These are phyloP conservation scores for Silene vulgaris DNA, from an alignment of 179 eudicot genomes.

Conservation along the genomic window DNA sequence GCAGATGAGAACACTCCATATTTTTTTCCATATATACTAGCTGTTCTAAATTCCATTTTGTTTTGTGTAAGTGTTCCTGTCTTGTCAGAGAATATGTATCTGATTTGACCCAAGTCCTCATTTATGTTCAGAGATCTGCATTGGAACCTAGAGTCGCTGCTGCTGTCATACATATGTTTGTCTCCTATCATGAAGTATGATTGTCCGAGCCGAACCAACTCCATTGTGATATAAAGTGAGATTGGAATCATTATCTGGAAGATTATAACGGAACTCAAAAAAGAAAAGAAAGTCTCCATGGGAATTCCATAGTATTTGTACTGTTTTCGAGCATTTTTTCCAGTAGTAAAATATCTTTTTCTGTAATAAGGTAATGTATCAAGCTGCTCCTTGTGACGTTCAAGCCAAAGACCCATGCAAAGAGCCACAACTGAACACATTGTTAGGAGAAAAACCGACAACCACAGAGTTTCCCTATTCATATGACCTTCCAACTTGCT, in stretches of 20 bases:
- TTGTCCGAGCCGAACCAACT: conserved; percentile 90
- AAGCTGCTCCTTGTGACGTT: conserved; percentile 54
- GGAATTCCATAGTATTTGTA: conserved; percentile 79
- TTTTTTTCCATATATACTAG: conserved; percentile 67
- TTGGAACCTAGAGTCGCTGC: conserved; percentile 69
- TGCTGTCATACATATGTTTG: conserved; percentile 63
- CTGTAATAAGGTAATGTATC: conserved; percentile 82
- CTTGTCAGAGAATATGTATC: conserved; percentile 91
- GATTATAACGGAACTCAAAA: conserved; percentile 85
- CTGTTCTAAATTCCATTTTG: conserved; percentile 83
- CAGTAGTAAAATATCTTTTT: conserved; percentile 48
- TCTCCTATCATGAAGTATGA: conserved; percentile 97
- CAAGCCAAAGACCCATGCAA: conserved; percentile 88
- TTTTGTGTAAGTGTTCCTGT: conserved; percentile 94
- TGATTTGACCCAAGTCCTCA: conserved; percentile 94
- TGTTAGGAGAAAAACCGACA: conserved; percentile 73
- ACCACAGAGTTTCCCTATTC: conserved; percentile 87
- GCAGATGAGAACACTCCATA: conserved; percentile 39
- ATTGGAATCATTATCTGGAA: conserved; percentile 98
- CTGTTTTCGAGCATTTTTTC: conserved; percentile 37
- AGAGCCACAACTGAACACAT: conserved; percentile 82
- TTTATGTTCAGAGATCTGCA: conserved; percentile 94
- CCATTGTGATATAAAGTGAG: conserved; percentile 88
- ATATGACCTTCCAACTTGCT: conserved; percentile 80
- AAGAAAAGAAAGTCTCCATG: conserved; percentile 84